Conservation (phyloP, 1,284 basidiomycete species). For the Ceratobasidium sp. region DNA sequence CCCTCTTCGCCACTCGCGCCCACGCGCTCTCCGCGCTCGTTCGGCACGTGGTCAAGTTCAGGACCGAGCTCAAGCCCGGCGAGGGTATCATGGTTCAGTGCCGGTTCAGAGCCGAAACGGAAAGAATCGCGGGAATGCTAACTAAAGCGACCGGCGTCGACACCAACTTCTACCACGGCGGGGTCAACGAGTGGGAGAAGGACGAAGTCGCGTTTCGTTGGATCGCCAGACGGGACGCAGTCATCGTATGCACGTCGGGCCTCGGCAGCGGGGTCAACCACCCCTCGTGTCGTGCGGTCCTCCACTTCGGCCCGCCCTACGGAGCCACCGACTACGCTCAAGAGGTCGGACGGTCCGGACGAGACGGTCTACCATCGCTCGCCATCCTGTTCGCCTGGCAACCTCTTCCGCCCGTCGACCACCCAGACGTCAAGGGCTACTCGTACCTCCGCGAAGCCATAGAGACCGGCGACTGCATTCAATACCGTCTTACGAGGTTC, state of each 20-base stretch:
- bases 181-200: background rate
- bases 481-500: too few species aligned
- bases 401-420: too few species aligned
- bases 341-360: background rate
- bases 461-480: too few species aligned
- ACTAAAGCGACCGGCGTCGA: too few species aligned
- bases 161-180: background rate
- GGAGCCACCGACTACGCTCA: background rate
- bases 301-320: background rate
- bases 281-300: background rate
- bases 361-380: background rate
- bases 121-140: background rate
- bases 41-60: background rate
- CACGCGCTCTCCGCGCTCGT: too few species aligned
- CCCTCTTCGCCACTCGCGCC: background rate
- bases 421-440: too few species aligned
- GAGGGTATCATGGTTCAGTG: background rate
- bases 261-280: constrained; percentile 2
- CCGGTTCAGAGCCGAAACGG: background rate
- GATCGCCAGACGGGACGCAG: background rate
- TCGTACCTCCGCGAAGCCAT: too few species aligned
- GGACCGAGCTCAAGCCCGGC: background rate
- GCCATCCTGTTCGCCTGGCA: background rate
- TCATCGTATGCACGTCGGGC: background rate
- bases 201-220: background rate